Evolutionary conservation across 2,329 filamentous ascomycete species (phyloP), one percentile per base, ranked within the genome.

Genomic region (Didymosphaeria variabile): DNA sequence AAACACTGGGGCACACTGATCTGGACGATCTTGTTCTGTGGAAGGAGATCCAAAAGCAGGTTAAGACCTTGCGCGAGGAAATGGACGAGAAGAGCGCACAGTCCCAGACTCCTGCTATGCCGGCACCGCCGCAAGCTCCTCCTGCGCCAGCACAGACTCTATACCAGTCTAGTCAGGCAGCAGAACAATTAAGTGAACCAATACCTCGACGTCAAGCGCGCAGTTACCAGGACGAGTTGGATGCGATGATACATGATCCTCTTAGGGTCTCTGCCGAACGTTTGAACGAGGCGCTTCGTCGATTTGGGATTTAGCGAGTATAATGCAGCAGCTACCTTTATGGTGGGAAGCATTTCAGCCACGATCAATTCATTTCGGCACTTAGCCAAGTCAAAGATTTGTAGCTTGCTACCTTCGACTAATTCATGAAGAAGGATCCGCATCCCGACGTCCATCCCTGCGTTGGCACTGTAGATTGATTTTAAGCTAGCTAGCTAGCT

Each of bases 21-120:
- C 62, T 82, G 31, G 75, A 79, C 9, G 69, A 78, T 26, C 68
- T 80, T 45, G 67, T 78, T 21, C 66, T 81, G 8, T 82, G 79
- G 79, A 63, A 73, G 26, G 79, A 78, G 66, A 72, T 82, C 3
- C 78, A 80, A 72, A 76, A 78, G 63, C 79, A 82, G 56, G 73
- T 81, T 58, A 73, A 78, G 66, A 80, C 79, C 29, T 63, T 82
- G 51, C 69, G 73, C 55, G 79, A 81, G 47, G 79, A 82, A 63
- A 74, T 81, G 68, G 74, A 73, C 6, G 66, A 72, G 50, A 63
- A 72, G 53, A 64, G 55, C 42, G 58, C 38, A 19, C 54, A 34
- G 31, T 15, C 46, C 10, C 40, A 46, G 29, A 12, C 1, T 26
- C 17, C 40, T n/a, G 42, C 29, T 19, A 21, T 12, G 9, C 36